Base-by-base conservation (phyloP, 2,329 filamentous ascomycete genomes). In the Alternaria infectoria region DNA sequence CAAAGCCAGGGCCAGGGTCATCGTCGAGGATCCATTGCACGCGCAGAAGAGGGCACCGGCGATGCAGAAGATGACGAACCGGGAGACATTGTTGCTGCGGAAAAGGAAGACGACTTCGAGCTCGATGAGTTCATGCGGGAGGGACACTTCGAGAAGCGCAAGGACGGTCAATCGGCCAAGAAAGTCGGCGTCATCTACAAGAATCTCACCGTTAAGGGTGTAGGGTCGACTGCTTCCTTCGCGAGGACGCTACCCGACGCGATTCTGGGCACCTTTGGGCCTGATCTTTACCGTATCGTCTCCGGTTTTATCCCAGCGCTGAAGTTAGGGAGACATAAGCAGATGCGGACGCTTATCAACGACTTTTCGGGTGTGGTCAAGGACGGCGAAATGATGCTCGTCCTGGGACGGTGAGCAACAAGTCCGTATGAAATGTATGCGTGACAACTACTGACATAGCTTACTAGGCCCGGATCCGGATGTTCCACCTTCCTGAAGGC, bases 161-260 rank as follows among this genome's bases (percentile, higher is more conserved):
- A 87, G 47, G 86, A 89, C 28, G 90, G 88, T 6, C 83, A 85
- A 36, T 90, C 91, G 0, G 86, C 89, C 11, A 96, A 95, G 81
- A 91, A 90, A 71, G 87, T 95, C 11, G 92, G 92, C 3, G 90
- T 95, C 1, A 82, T 93, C 1, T 95, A 90, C 83, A 92, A 90
- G 79, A 86, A 92, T 69, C 83, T 95, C 54, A 93, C 88, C 0
- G 92, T 95, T 26, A 89, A 91, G 76, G 92, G 92, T 17, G 81
- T 89, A 8, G 88, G 89, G 45, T 88, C 87, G 12, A 89, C 88
- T 1, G 84, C 90, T 0, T 87, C 87, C 0, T 91, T 91, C 67
- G 91, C 91, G 25, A 88, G 88, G 64, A 93, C 91, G 0, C 80
- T 95, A 0, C 91, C 92, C 0, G 86, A 92, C 67, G 92, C 92